A percentile compares a stretch with the other conserved stretches of the same genome.
Evolutionary conservation across 2,329 filamentous ascomycete genomes (phyloP).

Genomic region (Penicillium sp.): DNA sequence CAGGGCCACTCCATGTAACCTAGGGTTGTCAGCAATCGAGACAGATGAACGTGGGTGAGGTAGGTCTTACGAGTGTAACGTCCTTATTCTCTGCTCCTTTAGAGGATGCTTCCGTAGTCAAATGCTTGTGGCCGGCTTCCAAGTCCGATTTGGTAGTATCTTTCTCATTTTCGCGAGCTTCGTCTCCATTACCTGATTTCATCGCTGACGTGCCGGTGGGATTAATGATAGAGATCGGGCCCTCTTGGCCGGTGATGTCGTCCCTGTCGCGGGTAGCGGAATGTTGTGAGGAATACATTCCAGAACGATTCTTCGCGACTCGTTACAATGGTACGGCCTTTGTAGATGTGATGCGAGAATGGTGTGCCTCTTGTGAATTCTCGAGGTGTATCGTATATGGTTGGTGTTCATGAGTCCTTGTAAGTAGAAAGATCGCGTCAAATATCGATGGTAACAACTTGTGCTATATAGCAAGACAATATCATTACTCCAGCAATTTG

Average conservation of each 20-base stretch:
- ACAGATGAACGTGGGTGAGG: not conserved
- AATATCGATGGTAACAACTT: not conserved
- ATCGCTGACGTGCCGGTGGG: not conserved
- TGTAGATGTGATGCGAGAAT: not conserved
- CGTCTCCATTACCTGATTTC: not conserved
- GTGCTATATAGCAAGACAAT: not conserved
- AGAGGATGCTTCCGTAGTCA: not conserved
- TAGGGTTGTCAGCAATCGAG: not conserved
- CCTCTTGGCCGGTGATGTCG: not conserved
- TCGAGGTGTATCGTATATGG: not conserved
- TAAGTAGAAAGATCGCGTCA: not conserved
- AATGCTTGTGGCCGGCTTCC: not conserved
- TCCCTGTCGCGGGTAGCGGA: not conserved
- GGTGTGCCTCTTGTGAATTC: not conserved
- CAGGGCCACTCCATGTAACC: slow-evolving; percentile 56
- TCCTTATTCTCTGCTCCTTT: not conserved
- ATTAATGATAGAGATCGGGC: not conserved
- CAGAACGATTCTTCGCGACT: not conserved
- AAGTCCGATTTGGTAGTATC: not conserved
- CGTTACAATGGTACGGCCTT: not conserved
- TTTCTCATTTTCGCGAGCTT: not conserved
- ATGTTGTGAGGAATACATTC: not conserved
- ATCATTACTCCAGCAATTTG: not conserved
- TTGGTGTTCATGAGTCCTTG: not conserved
- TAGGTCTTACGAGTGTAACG: not conserved